phyloP scores from a whole-genome alignment of 371 early-diverging fungal species.

The Lichtheimia corymbifera region DNA sequence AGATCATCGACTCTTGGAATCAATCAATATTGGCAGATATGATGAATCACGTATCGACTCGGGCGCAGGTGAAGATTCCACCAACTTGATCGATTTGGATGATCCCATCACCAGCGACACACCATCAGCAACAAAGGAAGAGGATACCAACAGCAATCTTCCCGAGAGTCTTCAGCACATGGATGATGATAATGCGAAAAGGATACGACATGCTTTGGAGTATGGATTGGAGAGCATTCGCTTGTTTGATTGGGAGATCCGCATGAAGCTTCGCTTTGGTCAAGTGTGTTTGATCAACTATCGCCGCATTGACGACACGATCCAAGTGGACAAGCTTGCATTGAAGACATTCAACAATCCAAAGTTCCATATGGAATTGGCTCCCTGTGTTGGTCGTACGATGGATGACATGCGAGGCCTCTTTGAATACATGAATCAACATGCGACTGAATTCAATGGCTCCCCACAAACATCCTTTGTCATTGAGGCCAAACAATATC shows the following conservation, averaged over 20 bases:
- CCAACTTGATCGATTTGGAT: slow-evolving; percentile 26
- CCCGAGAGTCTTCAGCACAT: slow-evolving; percentile 15
- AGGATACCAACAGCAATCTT: slow-evolving; percentile 5
- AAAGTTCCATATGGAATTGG: slow-evolving; percentile 17
- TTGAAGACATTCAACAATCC: slow-evolving; percentile 19
- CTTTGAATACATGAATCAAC: slow-evolving; percentile 18
- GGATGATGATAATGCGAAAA: slow-evolving; percentile 24
- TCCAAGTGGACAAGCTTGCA: slow-evolving; percentile 9
- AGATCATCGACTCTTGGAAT: slow-evolving; percentile 26
- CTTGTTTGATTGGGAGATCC: slow-evolving; percentile 39
- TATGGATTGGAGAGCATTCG: slow-evolving; percentile 42
- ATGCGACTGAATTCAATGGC: slow-evolving; percentile 14
- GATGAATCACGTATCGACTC: background rate
- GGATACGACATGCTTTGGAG: slow-evolving; percentile 18
- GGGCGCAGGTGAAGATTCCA: background rate
- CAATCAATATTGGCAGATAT: slow-evolving; percentile 21
- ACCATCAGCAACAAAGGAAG: background rate
- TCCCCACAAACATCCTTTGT: slow-evolving; percentile 21
- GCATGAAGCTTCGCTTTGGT: slow-evolving; percentile 46
- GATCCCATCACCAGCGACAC: slow-evolving; percentile 6
- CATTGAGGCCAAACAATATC: slow-evolving; percentile 22
- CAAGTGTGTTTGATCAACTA: slow-evolving; percentile 23
- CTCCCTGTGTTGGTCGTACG: slow-evolving; percentile 24
- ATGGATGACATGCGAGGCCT: slow-evolving; percentile 17
- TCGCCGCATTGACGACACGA: slow-evolving; percentile 1